Evolutionary conservation across 805 yeast genomes (phyloP).

Genomic region (Candida sithepensis): DNA sequence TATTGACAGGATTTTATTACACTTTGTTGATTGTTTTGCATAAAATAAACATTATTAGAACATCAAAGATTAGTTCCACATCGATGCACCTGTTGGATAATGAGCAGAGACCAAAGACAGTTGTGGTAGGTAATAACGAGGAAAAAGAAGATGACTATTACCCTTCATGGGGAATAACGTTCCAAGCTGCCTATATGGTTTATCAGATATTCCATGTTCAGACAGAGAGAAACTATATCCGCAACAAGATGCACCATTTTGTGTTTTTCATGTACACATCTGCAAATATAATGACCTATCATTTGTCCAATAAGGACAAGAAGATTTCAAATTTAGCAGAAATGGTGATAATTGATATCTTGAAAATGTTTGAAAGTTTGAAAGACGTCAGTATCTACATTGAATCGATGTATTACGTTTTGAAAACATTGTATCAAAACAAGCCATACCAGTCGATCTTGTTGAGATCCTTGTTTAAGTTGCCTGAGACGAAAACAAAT

Average conservation of each 20-base stretch:
- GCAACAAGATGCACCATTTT: conserved; percentile 34
- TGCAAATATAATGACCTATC: conserved; percentile 62
- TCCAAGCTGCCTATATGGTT: conserved; percentile 80
- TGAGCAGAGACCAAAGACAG: conserved; percentile 29
- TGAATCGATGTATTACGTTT: conserved; percentile 10
- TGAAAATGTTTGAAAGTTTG: conserved; percentile 8
- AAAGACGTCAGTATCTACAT: conserved; percentile 3
- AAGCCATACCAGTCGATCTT: conserved; percentile 14
- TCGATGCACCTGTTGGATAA: conserved; percentile 43
- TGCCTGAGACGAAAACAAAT: neutral
- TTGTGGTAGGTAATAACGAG: conserved; percentile 10
- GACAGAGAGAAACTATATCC: conserved; percentile 52
- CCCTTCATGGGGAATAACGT: conserved; percentile 79
- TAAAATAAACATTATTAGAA: conserved; percentile 54
- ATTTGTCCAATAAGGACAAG: conserved; percentile 36
- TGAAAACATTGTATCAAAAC: conserved; percentile 9
- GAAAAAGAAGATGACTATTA: conserved; percentile 39
- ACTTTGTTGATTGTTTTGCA: conserved; percentile 65
- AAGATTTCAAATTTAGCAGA: conserved; percentile 36
- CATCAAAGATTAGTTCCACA: conserved; percentile 31
- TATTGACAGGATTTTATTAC: conserved; percentile 64
- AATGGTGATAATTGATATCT: conserved; percentile 27
- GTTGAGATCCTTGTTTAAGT: conserved; percentile 3
- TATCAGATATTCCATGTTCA: conserved; percentile 40
- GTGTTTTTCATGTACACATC: conserved; percentile 33